phyloP scores from a whole-genome alignment of 2,329 filamentous ascomycete species.

The Colletotrichum nymphaeae region DNA sequence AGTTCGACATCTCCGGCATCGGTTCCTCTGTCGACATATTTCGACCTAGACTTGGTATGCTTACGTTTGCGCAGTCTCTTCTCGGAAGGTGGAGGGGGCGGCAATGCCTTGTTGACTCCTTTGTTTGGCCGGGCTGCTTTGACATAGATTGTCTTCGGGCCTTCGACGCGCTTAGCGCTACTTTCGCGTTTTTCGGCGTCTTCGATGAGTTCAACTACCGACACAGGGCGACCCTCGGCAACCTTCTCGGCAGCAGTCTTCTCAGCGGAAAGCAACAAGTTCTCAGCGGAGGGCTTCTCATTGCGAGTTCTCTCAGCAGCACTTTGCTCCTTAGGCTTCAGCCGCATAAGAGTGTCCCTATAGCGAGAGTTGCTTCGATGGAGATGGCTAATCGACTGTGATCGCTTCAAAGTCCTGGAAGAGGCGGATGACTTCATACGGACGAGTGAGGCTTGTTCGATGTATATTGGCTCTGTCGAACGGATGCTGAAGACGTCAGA shows the following conservation, averaged over 20 bases:
- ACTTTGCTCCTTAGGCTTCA: neutral
- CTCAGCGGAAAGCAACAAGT: neutral
- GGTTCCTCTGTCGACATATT: constrained; percentile 34
- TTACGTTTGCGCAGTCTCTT: constrained; percentile 34
- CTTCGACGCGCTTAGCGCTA: constrained; percentile 42
- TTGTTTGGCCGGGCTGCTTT: constrained; percentile 44
- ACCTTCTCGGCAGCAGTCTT: constrained; percentile 1
- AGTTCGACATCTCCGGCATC: constrained; percentile 46
- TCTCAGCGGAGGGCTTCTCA: neutral
- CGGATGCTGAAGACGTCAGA: constrained; percentile 49
- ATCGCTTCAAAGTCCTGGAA: constrained; percentile 42
- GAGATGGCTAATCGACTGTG: constrained; percentile 52
- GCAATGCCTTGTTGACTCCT: constrained; percentile 44
- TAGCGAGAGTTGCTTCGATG: constrained; percentile 45
- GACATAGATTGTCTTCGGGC: constrained; percentile 46
- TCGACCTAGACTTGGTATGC: constrained; percentile 39
- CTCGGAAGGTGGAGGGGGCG: constrained; percentile 31
- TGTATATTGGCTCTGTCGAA: constrained; percentile 50
- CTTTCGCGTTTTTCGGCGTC: constrained; percentile 38
- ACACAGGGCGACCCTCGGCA: constrained; percentile 39
- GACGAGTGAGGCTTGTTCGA: constrained; percentile 53
- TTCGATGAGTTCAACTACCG: constrained; percentile 41
- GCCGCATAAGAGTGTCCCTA: constrained; percentile 40
- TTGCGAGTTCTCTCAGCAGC: constrained; percentile 4
- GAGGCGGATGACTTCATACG: constrained; percentile 46